Percentiles rank a stretch among this genome's conserved stretches.
These are phyloP conservation scores for Alternaria panax DNA, from an alignment of 2,329 filamentous ascomycete species.

Conservation along the genomic window DNA sequence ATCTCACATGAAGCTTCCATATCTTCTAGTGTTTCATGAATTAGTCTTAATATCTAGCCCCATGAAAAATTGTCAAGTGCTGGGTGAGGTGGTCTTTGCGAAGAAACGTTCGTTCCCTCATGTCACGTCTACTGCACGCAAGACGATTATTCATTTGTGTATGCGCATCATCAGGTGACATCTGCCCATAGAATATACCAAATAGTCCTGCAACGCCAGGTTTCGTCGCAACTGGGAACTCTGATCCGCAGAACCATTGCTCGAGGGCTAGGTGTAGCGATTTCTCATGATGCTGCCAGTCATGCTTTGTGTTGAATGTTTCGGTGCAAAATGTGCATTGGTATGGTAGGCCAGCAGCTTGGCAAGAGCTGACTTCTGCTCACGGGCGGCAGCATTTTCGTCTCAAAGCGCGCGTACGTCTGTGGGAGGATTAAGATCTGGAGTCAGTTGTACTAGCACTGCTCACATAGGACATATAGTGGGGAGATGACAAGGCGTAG, in stretches of 20 bases:
- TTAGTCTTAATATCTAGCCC: not conserved
- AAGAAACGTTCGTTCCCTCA: not conserved
- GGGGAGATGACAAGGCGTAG: not conserved
- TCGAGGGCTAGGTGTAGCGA: not conserved
- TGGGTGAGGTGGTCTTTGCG: not conserved
- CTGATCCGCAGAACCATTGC: not conserved
- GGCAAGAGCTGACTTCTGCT: not conserved
- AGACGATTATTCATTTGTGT: not conserved
- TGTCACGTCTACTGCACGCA: not conserved
- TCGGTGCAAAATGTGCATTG: not conserved
- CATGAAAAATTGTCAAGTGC: not conserved
- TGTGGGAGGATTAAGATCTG: not conserved
- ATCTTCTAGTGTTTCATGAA: not conserved
- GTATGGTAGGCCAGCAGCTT: not conserved
- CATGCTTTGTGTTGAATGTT: not conserved
- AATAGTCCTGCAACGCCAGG: not conserved
- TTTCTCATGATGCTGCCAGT: not conserved
- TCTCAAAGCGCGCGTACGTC: not conserved
- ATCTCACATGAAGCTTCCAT: not conserved
- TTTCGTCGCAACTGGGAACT: not conserved
- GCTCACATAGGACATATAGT: not conserved
- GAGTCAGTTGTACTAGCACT: not conserved
- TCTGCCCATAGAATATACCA: not conserved
- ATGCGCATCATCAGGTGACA: not conserved
- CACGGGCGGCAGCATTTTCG: not conserved